Percentiles rank a stretch among this genome's conserved stretches.
phyloP scores from a whole-genome alignment of 345 rosid species.

The Arabidopsis suecica region DNA sequence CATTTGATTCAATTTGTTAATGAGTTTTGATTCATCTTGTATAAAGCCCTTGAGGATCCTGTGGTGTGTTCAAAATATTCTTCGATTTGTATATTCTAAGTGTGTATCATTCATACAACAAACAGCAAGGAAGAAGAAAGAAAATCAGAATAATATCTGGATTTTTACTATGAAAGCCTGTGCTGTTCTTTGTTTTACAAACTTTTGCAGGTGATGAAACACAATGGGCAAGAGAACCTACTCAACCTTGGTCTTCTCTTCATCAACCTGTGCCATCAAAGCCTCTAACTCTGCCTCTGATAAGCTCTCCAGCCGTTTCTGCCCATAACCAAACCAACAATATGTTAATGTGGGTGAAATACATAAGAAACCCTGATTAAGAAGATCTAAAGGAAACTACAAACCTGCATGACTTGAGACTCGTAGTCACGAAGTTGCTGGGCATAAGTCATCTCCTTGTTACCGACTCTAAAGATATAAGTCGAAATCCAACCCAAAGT shows the following conservation, averaged over 20 bases:
- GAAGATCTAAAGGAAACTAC: background rate
- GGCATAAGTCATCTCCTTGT: constrained; percentile 98
- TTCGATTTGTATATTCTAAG: constrained; percentile 32
- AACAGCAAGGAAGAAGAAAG: constrained; percentile 28
- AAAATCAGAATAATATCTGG: background rate
- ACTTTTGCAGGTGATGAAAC: constrained; percentile 28
- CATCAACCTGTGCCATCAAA: constrained; percentile 92
- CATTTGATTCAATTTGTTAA: constrained; percentile 41
- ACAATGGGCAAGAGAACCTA: constrained; percentile 2
- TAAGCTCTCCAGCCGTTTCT: constrained; percentile 91
- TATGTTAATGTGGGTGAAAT: background rate
- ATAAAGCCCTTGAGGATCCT: constrained; percentile 28
- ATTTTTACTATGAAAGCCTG: constrained; percentile 7
- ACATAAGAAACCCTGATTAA: constrained; percentile 19
- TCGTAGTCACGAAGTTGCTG: constrained; percentile 95
- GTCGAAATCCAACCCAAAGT: constrained; percentile 95
- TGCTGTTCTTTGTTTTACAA: constrained; percentile 22
- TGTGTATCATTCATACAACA: constrained; percentile 29
- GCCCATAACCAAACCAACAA: constrained; percentile 30
- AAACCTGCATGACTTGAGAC: constrained; percentile 91
- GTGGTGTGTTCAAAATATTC: constrained; percentile 24
- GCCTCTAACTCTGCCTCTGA: constrained; percentile 86
- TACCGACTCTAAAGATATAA: constrained; percentile 87
- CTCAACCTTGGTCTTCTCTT: constrained; percentile 66
- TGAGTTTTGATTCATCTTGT: constrained; percentile 33